A percentile compares a stretch with the other conserved stretches of the same genome.
phyloP scores from a whole-genome alignment of 2,329 filamentous ascomycete genomes.

The Scleromitrula shiraiana region DNA sequence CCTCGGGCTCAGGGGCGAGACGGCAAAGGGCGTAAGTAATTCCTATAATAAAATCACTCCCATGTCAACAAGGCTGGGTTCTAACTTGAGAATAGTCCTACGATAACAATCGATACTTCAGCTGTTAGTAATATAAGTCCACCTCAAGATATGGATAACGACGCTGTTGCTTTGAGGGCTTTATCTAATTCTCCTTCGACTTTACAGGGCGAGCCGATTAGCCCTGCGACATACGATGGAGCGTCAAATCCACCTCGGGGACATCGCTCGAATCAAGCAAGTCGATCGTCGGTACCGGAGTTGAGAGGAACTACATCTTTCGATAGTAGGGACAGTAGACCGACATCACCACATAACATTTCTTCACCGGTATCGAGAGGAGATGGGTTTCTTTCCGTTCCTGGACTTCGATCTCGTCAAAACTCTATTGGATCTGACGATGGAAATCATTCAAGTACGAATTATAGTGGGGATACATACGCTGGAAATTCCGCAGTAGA shows the following conservation, averaged over 20 bases:
- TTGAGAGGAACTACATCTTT: slow-evolving; percentile 47
- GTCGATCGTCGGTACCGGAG: slow-evolving; percentile 34
- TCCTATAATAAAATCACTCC: slow-evolving; percentile 17
- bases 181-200: slow-evolving; percentile 31
- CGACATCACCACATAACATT: slow-evolving; percentile 60
- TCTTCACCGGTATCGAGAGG: slow-evolving; percentile 51
- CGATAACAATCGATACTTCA: slow-evolving; percentile 50
- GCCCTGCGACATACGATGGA: slow-evolving; percentile 29
- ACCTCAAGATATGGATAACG: slow-evolving; percentile 27
- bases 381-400: slow-evolving; percentile 56
- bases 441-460: slow-evolving; percentile 37
- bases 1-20: slow-evolving; percentile 22
- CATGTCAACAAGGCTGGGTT: not conserved
- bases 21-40: slow-evolving; percentile 30
- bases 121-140: slow-evolving; percentile 35
- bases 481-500: slow-evolving; percentile 32
- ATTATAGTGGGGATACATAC: slow-evolving; percentile 33
- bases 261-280: slow-evolving; percentile 23
- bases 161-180: slow-evolving; percentile 29
- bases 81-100: slow-evolving; percentile 31
- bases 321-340: slow-evolving; percentile 52
- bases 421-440: slow-evolving; percentile 58
- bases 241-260: slow-evolving; percentile 17
- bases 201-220: slow-evolving; percentile 28
- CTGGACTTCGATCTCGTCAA: slow-evolving; percentile 52